These are phyloP conservation scores for Verticillium zaregamsianum DNA, from an alignment of 2,329 filamentous ascomycete genomes.

Conservation along the genomic window DNA sequence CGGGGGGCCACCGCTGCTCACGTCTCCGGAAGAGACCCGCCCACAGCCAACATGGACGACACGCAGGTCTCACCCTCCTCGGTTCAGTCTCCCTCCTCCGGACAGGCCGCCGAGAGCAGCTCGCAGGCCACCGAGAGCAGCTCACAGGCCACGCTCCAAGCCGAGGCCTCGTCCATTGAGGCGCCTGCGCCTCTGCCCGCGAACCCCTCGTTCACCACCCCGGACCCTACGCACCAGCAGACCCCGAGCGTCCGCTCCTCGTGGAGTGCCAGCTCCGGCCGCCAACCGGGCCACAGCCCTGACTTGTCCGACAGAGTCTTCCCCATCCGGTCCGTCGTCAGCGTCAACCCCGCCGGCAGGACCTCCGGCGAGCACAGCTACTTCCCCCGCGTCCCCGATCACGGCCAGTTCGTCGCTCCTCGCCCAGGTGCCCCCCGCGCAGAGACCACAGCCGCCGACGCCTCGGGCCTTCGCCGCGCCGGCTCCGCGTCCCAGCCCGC, in stretches of 20 bases:
- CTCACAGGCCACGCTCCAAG: neutral
- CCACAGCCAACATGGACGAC: neutral
- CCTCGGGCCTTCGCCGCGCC: constrained; percentile 5
- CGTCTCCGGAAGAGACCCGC: neutral
- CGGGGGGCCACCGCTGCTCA: neutral
- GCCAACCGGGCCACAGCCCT: constrained; percentile 27
- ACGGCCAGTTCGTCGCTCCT: constrained; percentile 24
- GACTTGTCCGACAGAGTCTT: constrained; percentile 61
- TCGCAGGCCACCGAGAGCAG: neutral
- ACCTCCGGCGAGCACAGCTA: constrained; percentile 34
- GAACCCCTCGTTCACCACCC: constrained; percentile 8
- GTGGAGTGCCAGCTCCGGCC: constrained; percentile 37
- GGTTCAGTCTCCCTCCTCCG: constrained; percentile 1
- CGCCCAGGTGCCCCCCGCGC: constrained; percentile 22
- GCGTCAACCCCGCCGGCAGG: constrained; percentile 54
- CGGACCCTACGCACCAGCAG: constrained; percentile 3
- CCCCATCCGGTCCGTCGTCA: constrained; percentile 76
- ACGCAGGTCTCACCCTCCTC: constrained; percentile 6
- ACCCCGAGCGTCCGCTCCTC: constrained; percentile 29
- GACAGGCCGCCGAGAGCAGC: neutral
- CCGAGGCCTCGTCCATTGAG: neutral
- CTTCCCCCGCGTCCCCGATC: constrained; percentile 27
- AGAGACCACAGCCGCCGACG: constrained; percentile 22
- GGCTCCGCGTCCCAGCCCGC: constrained; percentile 4
- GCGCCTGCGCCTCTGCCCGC: neutral